Evolutionary conservation across 805 yeast species (phyloP), one percentile per base, ranked within the genome.

Genomic region (Lipomyces mesembrius): DNA sequence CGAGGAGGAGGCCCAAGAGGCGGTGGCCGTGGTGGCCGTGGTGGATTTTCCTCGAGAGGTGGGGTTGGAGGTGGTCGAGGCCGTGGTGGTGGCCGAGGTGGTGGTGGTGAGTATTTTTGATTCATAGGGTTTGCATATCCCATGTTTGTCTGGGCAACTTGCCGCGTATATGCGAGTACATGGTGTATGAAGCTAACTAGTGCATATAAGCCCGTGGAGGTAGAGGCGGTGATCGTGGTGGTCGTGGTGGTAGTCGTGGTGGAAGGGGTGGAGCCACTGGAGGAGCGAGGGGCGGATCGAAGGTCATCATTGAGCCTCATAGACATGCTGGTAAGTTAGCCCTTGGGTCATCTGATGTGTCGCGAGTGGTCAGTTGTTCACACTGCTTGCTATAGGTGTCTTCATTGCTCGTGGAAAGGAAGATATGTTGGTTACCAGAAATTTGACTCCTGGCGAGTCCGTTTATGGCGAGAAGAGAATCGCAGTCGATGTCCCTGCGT

Each of bases 351-450:
- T 11, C 34, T 29, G 56, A 20, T 29, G 14, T 17, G 27, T 9
- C 22, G 32, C 2, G 96, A 34, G 49, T 29, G 57, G 25, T 52
- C 34, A 52, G 29, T 52, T 52, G 20, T 29, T 52, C 2, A 52
- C n/a, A 6, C 17, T 0, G 17, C n/a, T 25, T 59, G 20, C 7
- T 22, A 5, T 22, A 64, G 70, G 75, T 87, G 97, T 95, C 74
- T 95, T 88, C 88, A 94, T 95, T 82, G 99, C 98, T 80, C 92
- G 98, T 84, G 99, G 99, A 81, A 95, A 95, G 83, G 99, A 95
- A 85, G 99, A 95, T 87, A 86, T 95, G 79, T 86, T 95, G 77
- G 97, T 95, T 71, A 95, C 99, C 77, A 94, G 90, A 84, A 95
- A 95, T 85, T 82, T 89, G 79, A 97, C 97, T 58, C 98, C 99